These are phyloP conservation scores for Waltergamsia citrina DNA, from an alignment of 2,329 filamentous ascomycete species.

Conservation along the genomic window DNA sequence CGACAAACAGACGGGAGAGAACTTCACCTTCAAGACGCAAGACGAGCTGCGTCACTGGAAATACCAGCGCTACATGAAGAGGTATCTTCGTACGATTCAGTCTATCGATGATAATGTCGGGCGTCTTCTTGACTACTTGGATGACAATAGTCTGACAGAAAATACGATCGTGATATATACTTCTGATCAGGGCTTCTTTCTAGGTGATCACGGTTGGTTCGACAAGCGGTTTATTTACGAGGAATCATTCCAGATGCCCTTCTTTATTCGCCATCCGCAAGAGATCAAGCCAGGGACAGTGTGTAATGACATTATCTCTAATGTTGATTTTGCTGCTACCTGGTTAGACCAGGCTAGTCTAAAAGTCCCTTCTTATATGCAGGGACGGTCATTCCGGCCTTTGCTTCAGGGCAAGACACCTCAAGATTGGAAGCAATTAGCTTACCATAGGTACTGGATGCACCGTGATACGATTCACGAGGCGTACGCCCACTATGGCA, in stretches of 20 bases:
- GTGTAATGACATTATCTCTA: conserved; percentile 38
- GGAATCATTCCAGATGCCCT: conserved; percentile 47
- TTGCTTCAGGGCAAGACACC: conserved; percentile 28
- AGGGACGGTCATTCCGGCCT: conserved; percentile 32
- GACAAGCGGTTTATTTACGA: conserved; percentile 51
- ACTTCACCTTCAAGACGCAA: conserved; percentile 31
- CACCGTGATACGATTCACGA: conserved; percentile 39
- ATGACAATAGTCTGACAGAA: conserved; percentile 26
- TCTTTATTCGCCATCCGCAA: conserved; percentile 34
- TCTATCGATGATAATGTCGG: conserved; percentile 43
- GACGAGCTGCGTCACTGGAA: conserved; percentile 41
- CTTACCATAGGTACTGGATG: conserved; percentile 49
- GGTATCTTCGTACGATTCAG: conserved; percentile 42
- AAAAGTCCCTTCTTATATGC: conserved; percentile 37
- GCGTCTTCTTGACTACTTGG: conserved; percentile 34
- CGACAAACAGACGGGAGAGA: conserved; percentile 32
- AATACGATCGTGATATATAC: conserved; percentile 45
- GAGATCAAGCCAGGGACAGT: conserved; percentile 27
- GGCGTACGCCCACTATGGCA: conserved; percentile 41
- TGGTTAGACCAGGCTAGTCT: conserved; percentile 35
- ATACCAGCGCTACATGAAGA: conserved; percentile 46
- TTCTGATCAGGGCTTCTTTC: conserved; percentile 45
- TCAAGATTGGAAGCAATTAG: conserved; percentile 36
- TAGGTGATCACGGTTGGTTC: conserved; percentile 48
- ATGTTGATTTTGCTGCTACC: conserved; percentile 43